phyloP scores from a whole-genome alignment of 2,329 filamentous ascomycete species.

The Chalaropsis thielavioides region DNA sequence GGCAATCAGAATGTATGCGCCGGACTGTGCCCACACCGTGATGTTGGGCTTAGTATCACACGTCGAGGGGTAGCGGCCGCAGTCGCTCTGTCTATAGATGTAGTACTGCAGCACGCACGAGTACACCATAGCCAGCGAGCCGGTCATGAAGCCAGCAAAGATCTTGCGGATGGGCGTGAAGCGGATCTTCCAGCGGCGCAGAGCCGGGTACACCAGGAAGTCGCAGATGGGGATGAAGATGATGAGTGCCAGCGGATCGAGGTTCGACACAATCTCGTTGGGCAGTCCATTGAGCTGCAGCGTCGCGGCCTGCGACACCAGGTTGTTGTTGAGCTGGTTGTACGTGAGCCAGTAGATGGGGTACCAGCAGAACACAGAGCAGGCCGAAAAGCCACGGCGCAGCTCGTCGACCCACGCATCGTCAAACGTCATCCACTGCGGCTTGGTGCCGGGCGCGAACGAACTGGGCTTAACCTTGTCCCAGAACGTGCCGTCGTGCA shows the following conservation, averaged over 20 bases:
- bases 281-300: conserved; percentile 57
- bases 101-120: conserved; percentile 41
- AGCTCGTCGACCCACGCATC: conserved; percentile 69
- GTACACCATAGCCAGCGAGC: conserved; percentile 44
- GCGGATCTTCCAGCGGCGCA: conserved; percentile 47
- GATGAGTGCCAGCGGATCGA: conserved; percentile 59
- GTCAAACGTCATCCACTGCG: conserved; percentile 62
- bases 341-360: conserved; percentile 45
- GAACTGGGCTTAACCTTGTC: conserved; percentile 52
- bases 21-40: conserved; percentile 48
- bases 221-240: conserved; percentile 62
- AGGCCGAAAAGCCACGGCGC: conserved; percentile 50
- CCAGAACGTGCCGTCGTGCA: conserved; percentile 47
- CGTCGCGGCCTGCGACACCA: conserved; percentile 47
- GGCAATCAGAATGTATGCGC: conserved; percentile 35
- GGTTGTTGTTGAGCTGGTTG: conserved; percentile 40
- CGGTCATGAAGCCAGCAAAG: conserved; percentile 51
- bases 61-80: conserved; percentile 33
- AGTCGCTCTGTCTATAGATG: conserved; percentile 49
- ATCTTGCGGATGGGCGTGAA: conserved; percentile 69
- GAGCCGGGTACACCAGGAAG: conserved; percentile 49
- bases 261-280: conserved; percentile 62
- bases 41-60: conserved; percentile 33
- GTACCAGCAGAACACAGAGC: conserved; percentile 54
- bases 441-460: conserved; percentile 40